Percentiles rank a stretch among this genome's conserved stretches.
Evolutionary conservation across 2,329 filamentous ascomycete genomes (phyloP).

Genomic region (Chrysoporthe austroafricana): DNA sequence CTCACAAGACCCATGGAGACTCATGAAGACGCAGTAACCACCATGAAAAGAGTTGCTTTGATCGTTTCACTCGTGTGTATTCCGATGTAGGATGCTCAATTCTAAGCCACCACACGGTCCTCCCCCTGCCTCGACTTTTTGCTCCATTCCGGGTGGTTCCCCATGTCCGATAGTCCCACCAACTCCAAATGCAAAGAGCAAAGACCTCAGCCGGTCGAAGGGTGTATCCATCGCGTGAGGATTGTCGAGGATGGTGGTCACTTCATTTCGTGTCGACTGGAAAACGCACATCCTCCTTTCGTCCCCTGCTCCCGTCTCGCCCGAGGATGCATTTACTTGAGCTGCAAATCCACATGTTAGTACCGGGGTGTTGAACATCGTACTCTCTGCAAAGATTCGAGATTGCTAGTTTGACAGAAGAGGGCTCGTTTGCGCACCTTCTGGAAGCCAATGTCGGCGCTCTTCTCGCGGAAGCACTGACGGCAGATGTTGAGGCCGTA

Average conservation of each 20-base stretch:
- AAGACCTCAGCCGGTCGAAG: slow-evolving; percentile 25
- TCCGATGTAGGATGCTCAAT: slow-evolving; percentile 26
- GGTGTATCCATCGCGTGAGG: slow-evolving; percentile 23
- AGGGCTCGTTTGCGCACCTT: slow-evolving; percentile 55
- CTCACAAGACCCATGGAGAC: no score
- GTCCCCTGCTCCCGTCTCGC: slow-evolving; percentile 16
- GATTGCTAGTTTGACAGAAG: background rate
- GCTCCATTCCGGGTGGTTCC: slow-evolving; percentile 23
- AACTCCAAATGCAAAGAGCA: slow-evolving; percentile 30
- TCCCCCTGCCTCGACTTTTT: slow-evolving; percentile 18
- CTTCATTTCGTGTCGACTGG: slow-evolving; percentile 25
- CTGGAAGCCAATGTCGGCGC: slow-evolving; percentile 73
- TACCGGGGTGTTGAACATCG: background rate
- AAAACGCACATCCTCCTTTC: slow-evolving; percentile 18
- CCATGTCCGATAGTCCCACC: slow-evolving; percentile 28
- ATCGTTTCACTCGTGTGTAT: slow-evolving; percentile 29
- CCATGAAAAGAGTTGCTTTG: background rate
- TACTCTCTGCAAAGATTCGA: background rate
- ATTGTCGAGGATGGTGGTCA: slow-evolving; percentile 18
- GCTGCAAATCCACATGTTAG: slow-evolving; percentile 14
- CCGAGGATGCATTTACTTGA: slow-evolving; percentile 27
- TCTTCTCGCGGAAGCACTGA: slow-evolving; percentile 79
- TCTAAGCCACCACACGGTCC: slow-evolving; percentile 27
- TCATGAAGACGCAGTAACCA: background rate
- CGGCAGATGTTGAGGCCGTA: slow-evolving; percentile 92